These are phyloP conservation scores for Cryomyces antarcticus DNA, from an alignment of 495 filamentous ascomycete genomes.

Conservation along the genomic window DNA sequence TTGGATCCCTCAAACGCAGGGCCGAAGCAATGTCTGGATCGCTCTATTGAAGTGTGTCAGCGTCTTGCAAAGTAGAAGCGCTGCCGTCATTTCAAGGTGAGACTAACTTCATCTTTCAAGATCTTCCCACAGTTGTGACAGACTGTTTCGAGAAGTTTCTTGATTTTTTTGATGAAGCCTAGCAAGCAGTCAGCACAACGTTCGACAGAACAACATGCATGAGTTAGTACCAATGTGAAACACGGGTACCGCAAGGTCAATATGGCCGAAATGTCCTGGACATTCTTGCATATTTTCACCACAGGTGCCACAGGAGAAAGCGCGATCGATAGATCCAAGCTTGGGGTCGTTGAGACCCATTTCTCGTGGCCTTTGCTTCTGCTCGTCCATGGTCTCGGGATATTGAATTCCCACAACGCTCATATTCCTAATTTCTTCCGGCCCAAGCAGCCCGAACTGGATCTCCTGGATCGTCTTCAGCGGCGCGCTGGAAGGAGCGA, in stretches of 20 bases:
- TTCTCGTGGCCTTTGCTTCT: slow-evolving; percentile 64
- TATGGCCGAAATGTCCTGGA: slow-evolving; percentile 94
- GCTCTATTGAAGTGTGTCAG: slow-evolving; percentile 49
- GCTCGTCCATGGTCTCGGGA: slow-evolving; percentile 97
- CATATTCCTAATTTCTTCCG: slow-evolving; percentile 95
- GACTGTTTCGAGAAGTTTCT: slow-evolving; percentile 93
- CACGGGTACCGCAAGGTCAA: slow-evolving; percentile 84
- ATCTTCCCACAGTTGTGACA: slow-evolving; percentile 97
- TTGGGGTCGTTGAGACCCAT: slow-evolving; percentile 84
- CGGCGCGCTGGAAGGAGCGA: slow-evolving; percentile 82
- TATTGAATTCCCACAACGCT: slow-evolving; percentile 84
- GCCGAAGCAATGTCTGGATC: slow-evolving; percentile 68
- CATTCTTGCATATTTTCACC: slow-evolving; percentile 86
- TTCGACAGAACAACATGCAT: background rate
- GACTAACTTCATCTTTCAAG: slow-evolving; percentile 83
- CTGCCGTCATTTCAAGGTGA: slow-evolving; percentile 21
- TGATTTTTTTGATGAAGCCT: slow-evolving; percentile 92
- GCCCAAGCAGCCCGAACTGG: slow-evolving; percentile 89
- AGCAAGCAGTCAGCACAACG: slow-evolving; percentile 15
- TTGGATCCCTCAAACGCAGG: slow-evolving; percentile 67
- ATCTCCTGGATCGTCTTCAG: slow-evolving; percentile 93
- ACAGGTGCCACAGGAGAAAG: slow-evolving; percentile 86
- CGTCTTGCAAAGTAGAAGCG: slow-evolving; percentile 25
- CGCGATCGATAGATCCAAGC: slow-evolving; percentile 83
- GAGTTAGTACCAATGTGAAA: slow-evolving; percentile 53